phyloP scores from a whole-genome alignment of 345 rosid species.

The Hibiscus syriacus region DNA sequence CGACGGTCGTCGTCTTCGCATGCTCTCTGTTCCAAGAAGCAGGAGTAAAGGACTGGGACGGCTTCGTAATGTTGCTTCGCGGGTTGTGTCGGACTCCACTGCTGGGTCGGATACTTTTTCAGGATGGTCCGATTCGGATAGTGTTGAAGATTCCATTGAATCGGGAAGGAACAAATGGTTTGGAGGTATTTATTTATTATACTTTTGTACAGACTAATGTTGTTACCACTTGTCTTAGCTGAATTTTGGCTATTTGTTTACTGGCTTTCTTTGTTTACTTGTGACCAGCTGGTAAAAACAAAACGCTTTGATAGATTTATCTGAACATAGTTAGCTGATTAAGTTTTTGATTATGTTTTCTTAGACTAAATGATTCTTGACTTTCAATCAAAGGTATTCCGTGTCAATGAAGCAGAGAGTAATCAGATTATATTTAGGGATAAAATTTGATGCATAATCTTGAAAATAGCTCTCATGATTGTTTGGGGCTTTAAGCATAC shows the following conservation, averaged over 20 bases:
- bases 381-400: background rate
- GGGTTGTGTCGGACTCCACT: conserved; percentile 32
- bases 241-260: background rate
- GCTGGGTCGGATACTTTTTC: conserved; percentile 35
- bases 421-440: background rate
- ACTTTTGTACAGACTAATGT: background rate
- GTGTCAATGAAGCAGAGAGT: background rate
- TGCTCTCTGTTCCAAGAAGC: conserved; percentile 24
- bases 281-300: background rate
- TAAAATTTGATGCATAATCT: too few relatives aligned
- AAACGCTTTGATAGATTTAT: background rate
- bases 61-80: conserved; percentile 13
- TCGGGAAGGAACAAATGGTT: conserved; percentile 41
- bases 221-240: background rate
- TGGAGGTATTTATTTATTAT: conserved; percentile 40
- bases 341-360: background rate
- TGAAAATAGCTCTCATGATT: too few relatives aligned
- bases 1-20: conserved; percentile 20
- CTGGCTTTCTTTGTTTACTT: background rate
- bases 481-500: background rate
- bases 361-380: background rate
- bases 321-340: background rate
- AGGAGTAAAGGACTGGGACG: background rate
- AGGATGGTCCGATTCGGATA: conserved; percentile 65
- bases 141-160: conserved; percentile 26